Evolutionary conservation across 2,329 filamentous ascomycete species (phyloP), one percentile per base, ranked within the genome.

Genomic region (Penicillium crustosum): DNA sequence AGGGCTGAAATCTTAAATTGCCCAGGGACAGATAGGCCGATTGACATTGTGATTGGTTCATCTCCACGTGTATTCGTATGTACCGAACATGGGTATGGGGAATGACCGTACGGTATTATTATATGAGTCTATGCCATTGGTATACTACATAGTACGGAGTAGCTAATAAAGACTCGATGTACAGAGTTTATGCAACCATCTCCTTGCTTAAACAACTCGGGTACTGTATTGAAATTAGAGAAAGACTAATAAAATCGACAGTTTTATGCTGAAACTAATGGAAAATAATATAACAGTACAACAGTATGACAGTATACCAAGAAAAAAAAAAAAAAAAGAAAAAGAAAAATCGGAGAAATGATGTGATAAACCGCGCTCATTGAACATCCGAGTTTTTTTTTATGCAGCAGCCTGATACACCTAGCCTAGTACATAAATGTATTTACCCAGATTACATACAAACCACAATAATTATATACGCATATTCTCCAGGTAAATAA

Each of bases 401-500:
- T 57, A 53, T 57, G 49, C 8, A 39, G 53, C 19, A 52, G 49
- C 55, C 55, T 57, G 36, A 43, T 55, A 33, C 31, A 13, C 27
- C 6, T 15, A 33, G 33, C 13, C 10, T 23, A 19, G n/a, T n/a
- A n/a, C n/a, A n/a, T n/a, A n/a, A n/a, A n/a, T n/a, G 45, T 48
- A 48, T 35, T 44, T n/a, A 43, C 17, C 17, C 23, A n/a, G 19
- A 33, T 36, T 23, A 31, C 19, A n/a, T 35, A 35, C 13, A 33
- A 31, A 36, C 35, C 17, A n/a, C 17, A 23, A 17, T 19, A 27
- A 8, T 12, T 45, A n/a, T 36, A 31, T 31, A 13, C 29, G 15
- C 7, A 36, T 36, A 6, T 17, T 36, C 7, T n/a, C 6, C 2
- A 17, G 15, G 33, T 17, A 31, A 4, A 39, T 25, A 15, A 39